Conservation (phyloP, 2,329 filamentous ascomycete genomes). For the Botrytis pseudocinerea region DNA sequence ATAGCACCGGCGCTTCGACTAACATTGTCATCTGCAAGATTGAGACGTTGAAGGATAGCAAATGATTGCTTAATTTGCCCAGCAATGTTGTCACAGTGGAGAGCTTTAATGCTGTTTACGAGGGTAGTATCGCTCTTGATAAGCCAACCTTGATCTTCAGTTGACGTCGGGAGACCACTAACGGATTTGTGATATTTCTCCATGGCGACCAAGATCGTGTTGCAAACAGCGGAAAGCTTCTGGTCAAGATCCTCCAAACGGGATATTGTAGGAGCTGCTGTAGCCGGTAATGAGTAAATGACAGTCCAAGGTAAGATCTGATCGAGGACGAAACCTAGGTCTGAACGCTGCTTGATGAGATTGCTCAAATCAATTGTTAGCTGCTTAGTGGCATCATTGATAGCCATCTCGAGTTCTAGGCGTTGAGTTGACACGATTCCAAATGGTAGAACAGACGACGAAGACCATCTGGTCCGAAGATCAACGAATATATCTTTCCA, state of each 20-base stretch:
- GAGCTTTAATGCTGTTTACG: conserved; percentile 33
- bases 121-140: conserved; percentile 42
- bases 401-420: conserved; percentile 28
- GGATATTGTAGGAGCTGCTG: conserved; percentile 20
- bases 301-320: conserved; percentile 67
- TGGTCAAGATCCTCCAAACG: conserved; percentile 52
- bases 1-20: conserved; percentile 55
- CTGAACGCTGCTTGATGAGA: conserved; percentile 52
- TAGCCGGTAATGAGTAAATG: conserved; percentile 31
- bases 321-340: conserved; percentile 63
- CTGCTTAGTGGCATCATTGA: conserved; percentile 28
- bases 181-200: conserved; percentile 67
- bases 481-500: conserved; percentile 53
- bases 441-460: conserved; percentile 51
- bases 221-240: conserved; percentile 63
- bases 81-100: conserved; percentile 35
- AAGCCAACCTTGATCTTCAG: conserved; percentile 65
- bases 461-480: conserved; percentile 46
- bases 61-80: conserved; percentile 48
- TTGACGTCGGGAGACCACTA: conserved; percentile 55
- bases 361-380: conserved; percentile 43
- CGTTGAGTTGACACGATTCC: conserved; percentile 49
- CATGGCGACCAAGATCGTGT: conserved; percentile 76
- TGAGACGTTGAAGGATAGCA: conserved; percentile 47
- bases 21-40: conserved; percentile 45